phyloP scores from a whole-genome alignment of 1,139 yeast genomes.

The Blastobotrys indianensis region DNA sequence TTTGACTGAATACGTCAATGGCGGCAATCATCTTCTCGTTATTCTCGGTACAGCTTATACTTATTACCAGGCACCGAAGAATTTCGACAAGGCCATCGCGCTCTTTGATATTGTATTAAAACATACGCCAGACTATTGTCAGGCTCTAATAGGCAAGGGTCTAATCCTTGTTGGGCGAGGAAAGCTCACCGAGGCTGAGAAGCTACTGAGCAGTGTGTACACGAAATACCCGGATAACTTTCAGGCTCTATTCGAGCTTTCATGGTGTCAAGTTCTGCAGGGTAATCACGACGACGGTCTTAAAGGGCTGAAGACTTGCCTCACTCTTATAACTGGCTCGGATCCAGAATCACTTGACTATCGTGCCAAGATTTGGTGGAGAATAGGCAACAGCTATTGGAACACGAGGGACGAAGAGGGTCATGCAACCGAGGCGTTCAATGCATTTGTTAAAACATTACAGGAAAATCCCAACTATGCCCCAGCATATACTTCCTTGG shows the following conservation, averaged over 20 bases:
- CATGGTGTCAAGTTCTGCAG: slow-evolving; percentile 70
- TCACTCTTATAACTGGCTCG: slow-evolving; percentile 43
- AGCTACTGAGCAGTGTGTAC: slow-evolving; percentile 48
- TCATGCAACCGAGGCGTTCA: slow-evolving; percentile 40
- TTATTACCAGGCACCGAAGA: slow-evolving; percentile 84
- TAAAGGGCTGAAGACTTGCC: slow-evolving; percentile 40
- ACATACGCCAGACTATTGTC: slow-evolving; percentile 46
- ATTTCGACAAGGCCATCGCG: slow-evolving; percentile 66
- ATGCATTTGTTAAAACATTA: slow-evolving; percentile 54
- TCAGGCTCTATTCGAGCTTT: slow-evolving; percentile 62
- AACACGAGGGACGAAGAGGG: slow-evolving; percentile 25
- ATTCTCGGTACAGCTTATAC: slow-evolving; percentile 73
- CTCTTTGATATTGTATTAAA: slow-evolving; percentile 59
- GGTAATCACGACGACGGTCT: slow-evolving; percentile 53
- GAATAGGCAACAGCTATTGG: slow-evolving; percentile 60
- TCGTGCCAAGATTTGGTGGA: slow-evolving; percentile 61
- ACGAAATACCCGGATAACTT: slow-evolving; percentile 47
- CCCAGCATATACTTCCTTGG: slow-evolving; percentile 74
- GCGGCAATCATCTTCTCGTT: slow-evolving; percentile 57
- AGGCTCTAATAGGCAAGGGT: slow-evolving; percentile 78
- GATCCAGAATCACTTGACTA: slow-evolving; percentile 50
- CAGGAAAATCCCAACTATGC: slow-evolving; percentile 61
- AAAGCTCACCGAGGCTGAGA: slow-evolving; percentile 48
- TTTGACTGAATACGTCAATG: slow-evolving; percentile 44
- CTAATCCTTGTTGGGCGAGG: slow-evolving; percentile 65